phyloP scores from a whole-genome alignment of 1,284 basidiomycete genomes.

The Irpex sp. region DNA sequence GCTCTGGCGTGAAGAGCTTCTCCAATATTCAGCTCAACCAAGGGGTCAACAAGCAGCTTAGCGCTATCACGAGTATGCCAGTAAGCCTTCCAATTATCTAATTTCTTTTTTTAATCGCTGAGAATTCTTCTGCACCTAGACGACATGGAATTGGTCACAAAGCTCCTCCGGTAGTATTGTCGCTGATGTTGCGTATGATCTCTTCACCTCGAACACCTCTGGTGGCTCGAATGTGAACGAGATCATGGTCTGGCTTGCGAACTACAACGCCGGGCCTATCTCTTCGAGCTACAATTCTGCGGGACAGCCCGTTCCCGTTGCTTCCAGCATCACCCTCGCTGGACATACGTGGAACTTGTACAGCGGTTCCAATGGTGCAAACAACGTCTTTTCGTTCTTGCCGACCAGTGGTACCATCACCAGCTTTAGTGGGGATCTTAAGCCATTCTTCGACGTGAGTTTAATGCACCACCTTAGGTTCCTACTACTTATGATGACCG shows the following conservation, averaged over 20 bases:
- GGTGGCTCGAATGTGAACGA: constrained; percentile 51
- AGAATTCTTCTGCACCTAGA: constrained; percentile 21
- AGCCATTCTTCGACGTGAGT: constrained; percentile 46
- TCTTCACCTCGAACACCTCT: constrained; percentile 51
- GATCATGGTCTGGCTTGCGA: constrained; percentile 66
- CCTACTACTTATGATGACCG: not conserved
- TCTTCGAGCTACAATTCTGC: constrained; percentile 39
- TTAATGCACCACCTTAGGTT: not conserved
- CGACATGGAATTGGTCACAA: constrained; percentile 40
- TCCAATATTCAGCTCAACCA: constrained; percentile 49
- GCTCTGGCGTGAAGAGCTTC: constrained; percentile 53
- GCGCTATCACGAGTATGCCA: constrained; percentile 47
- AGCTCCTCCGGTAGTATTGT: constrained; percentile 28
- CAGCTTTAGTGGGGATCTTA: constrained; percentile 51
- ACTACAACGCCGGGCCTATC: constrained; percentile 53
- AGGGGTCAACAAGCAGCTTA: constrained; percentile 49
- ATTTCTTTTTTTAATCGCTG: constrained; percentile 2
- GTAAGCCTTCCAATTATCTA: constrained; percentile 29
- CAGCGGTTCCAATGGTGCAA: constrained; percentile 50
- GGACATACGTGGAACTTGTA: constrained; percentile 56
- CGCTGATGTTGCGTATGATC: constrained; percentile 54
- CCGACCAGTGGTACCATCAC: constrained; percentile 38
- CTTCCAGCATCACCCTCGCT: constrained; percentile 39
- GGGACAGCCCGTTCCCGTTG: constrained; percentile 45
- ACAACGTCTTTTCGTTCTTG: constrained; percentile 62